Base-by-base conservation (phyloP, 2,329 filamentous ascomycete genomes). In the Diaporthe citri region DNA sequence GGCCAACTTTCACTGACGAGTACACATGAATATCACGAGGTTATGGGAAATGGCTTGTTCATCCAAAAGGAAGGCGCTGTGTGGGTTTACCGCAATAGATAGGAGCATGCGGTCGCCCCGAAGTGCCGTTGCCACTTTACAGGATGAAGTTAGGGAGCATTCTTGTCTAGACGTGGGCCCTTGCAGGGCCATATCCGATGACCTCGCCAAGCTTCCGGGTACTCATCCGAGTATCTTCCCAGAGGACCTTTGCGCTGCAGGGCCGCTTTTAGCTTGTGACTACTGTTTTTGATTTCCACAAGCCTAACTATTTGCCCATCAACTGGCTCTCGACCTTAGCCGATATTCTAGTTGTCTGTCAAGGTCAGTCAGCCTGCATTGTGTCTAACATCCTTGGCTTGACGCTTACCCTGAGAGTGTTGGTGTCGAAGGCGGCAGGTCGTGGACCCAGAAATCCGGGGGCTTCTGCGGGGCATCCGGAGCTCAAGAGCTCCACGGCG, bases 151-250 rank as follows among this genome's bases (percentile, higher is more conserved):
- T 22, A 31, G 17, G 28, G 12, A n/a, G 60, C 60, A 22, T 31
- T 4, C 17, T 43, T 28, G 39, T 34, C 43, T n/a, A n/a, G 41
- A 13, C 6, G 3, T 34, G 12, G 22, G 20, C 41, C 41, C 5
- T 4, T 55, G 46, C 46, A 55, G 64, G 48, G 25, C 64, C 48
- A 55, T 31, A 69, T 55, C 64, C 64, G 64, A 69, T 22, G 34
- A 69, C 15, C n/a, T 22, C 4, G 34, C 31, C 15, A 34, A 52
- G 17, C 64, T 69, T 69, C 64, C 64, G 64, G 64, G 64, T 69
- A 13, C 64, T 69, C 34, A 69, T 69, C 64, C 64, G 64, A 55
- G 9, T 41, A 34, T 28, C n/a, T 20, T 41, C 64, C 2, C 34
- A 41, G 48, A 41, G 64, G 34, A 13, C n/a, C 34, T 39, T 3